Conservation (phyloP, 331 rosid genomes). For the Quercus lobata region DNA sequence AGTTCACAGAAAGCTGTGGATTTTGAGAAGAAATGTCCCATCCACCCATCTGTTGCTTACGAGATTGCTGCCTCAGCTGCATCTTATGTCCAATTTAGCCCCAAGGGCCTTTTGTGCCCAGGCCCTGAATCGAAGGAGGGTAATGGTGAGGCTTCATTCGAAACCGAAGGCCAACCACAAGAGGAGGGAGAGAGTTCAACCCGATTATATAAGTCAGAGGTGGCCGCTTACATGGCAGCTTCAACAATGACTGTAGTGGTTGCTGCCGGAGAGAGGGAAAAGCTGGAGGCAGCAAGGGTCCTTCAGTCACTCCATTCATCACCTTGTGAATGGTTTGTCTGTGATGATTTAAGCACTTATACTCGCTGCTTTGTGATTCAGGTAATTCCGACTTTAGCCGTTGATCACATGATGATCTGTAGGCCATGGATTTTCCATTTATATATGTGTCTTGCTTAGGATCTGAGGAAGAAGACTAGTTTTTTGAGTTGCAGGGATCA, state of each 20-base stretch:
- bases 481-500: conserved; percentile 63
- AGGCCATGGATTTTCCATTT: not conserved
- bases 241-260: conserved; percentile 93
- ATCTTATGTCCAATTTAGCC: conserved; percentile 60
- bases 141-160: conserved; percentile 12
- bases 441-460: not conserved
- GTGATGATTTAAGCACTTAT: conserved; percentile 69
- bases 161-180: conserved; percentile 9
- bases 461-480: not conserved
- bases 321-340: conserved; percentile 96
- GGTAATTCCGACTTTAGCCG: conserved; percentile 38
- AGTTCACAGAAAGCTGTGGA: conserved; percentile 25
- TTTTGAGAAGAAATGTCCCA: conserved; percentile 34
- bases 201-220: conserved; percentile 58
- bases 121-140: conserved; percentile 34
- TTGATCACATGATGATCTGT: not conserved
- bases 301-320: conserved; percentile 85
- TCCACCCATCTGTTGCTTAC: conserved; percentile 55
- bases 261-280: conserved; percentile 81
- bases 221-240: conserved; percentile 80
- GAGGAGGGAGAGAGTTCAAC: conserved; percentile 40
- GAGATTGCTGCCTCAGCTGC: conserved; percentile 92
- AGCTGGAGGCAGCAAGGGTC: conserved; percentile 70
- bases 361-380: conserved; percentile 90
- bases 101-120: conserved; percentile 40